A percentile compares a stretch with the other conserved stretches of the same genome.
These are phyloP conservation scores for Cercophora sp. DNA, from an alignment of 495 filamentous ascomycete species.

Conservation along the genomic window DNA sequence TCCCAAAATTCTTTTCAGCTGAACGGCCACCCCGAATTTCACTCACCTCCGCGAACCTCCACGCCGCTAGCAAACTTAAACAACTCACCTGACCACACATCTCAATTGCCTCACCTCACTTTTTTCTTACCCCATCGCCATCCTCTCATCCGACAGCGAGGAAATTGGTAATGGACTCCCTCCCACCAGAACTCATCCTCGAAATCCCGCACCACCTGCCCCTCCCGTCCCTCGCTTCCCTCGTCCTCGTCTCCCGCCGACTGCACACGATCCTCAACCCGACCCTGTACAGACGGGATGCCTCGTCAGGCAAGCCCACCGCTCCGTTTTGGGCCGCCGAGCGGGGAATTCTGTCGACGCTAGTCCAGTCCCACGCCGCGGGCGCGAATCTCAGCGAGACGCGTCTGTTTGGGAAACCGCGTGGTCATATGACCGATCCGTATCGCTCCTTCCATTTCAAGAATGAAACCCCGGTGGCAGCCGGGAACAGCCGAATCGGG, in stretches of 20 bases:
- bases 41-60: not conserved
- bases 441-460: not conserved
- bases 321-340: conserved; percentile 12
- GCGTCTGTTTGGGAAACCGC: not conserved
- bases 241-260: not conserved
- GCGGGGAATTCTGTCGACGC: not conserved
- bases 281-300: conserved; percentile 8
- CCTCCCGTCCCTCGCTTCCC: conserved; percentile 1
- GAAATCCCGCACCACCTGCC: conserved; percentile 12
- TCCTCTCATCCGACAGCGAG: too few species aligned
- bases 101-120: not conserved
- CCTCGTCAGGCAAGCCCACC: not conserved
- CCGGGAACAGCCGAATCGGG: not conserved
- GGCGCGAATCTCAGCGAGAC: conserved; percentile 3
- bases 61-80: not conserved
- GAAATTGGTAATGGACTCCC: conserved; percentile 9
- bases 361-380: not conserved
- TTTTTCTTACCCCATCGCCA: not conserved
- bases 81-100: not conserved
- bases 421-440: not conserved
- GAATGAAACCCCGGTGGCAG: not conserved
- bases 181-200: conserved; percentile 7
- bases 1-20: not conserved
- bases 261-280: conserved; percentile 2
- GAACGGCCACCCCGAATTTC: not conserved